Base-by-base conservation (phyloP, 805 yeast species). In the Lipomyces mesembrius region DNA sequence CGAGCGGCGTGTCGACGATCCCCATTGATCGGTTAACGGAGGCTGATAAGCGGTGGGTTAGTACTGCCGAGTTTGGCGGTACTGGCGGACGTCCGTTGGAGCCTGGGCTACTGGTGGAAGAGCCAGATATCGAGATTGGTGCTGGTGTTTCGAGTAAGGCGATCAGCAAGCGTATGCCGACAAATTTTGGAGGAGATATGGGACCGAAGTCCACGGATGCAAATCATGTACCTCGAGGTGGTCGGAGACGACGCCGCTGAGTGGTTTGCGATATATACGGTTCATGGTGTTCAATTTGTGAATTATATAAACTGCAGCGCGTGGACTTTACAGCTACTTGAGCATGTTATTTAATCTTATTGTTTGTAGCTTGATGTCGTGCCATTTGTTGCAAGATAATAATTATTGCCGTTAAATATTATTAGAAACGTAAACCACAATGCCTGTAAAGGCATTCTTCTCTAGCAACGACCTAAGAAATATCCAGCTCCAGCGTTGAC, bases 91-190 rank as follows among this genome's bases (percentile, higher is more conserved):
- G 83, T 75, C 92, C 93, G 8, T 78, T 95, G 67, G 87, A 81
- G 67, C 83, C 91, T 55, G 97, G 97, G 61, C 80, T 91, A 74
- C 91, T 88, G 17, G 86, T 95, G 76, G 98, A 95, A 77, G 99
- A 95, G 79, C 99, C 99, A 2, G 99, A 95, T 80, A 95, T 94
- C 74, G 97, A 93, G 77, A 91, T 95, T 63, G 98, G 98, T 60
- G 87, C 91, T 59, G 98, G 98, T 69, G 90, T 91, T 60, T 89
- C 97, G 0, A 91, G 97, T 3, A 93, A 93, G 78, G 92, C 97
- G 22, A 91, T 91, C 79, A 89, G 96, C 11, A 88, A 87, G 79
- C 90, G 91, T 77, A 90, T 92, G 96, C 97, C 97, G 20, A 91
- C 97, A 3, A 92, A 92, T 77, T 87, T 91, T 22, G 85, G 92